phyloP scores from a whole-genome alignment of 768 basidiomycete genomes.

The Sutorius australiensis region DNA sequence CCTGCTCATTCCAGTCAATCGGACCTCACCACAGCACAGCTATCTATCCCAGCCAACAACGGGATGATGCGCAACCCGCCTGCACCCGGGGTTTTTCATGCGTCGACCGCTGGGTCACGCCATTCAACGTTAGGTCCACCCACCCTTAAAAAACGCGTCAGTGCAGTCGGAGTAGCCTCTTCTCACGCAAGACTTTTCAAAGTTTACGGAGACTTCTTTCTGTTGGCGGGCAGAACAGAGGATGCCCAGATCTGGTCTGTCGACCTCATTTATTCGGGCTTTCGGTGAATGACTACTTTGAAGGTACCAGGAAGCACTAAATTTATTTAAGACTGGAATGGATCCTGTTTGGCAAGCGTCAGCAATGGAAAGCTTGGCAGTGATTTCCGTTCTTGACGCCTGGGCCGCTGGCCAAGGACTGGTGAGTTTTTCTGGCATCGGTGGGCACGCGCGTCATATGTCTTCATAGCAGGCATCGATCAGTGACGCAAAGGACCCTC shows the following conservation, averaged over 20 bases:
- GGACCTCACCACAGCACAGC: constrained; percentile 38
- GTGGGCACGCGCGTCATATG: neutral
- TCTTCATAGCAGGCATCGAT: constrained; percentile 51
- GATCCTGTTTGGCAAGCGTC: constrained; percentile 90
- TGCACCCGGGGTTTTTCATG: constrained; percentile 30
- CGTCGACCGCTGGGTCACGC: constrained; percentile 32
- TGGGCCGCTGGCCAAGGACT: constrained; percentile 76
- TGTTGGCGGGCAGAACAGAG: constrained; percentile 79
- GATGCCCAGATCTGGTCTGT: constrained; percentile 79
- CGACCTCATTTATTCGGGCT: neutral
- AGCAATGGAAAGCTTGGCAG: constrained; percentile 81
- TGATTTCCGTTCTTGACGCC: constrained; percentile 73
- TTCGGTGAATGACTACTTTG: constrained; percentile 18
- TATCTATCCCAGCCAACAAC: constrained; percentile 26
- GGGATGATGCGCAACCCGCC: constrained; percentile 52
- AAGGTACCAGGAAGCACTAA: constrained; percentile 85
- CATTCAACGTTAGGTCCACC: constrained; percentile 49
- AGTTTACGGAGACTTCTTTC: constrained; percentile 82
- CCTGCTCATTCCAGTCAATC: constrained; percentile 53
- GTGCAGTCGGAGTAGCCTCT: constrained; percentile 62
- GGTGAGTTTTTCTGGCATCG: constrained; percentile 41
- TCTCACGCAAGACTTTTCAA: constrained; percentile 87
- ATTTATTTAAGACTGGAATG: constrained; percentile 65
- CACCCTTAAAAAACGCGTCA: constrained; percentile 54
- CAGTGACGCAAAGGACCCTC: constrained; percentile 56